phyloP scores from a whole-genome alignment of 345 rosid genomes.

The Linum trigynum region DNA sequence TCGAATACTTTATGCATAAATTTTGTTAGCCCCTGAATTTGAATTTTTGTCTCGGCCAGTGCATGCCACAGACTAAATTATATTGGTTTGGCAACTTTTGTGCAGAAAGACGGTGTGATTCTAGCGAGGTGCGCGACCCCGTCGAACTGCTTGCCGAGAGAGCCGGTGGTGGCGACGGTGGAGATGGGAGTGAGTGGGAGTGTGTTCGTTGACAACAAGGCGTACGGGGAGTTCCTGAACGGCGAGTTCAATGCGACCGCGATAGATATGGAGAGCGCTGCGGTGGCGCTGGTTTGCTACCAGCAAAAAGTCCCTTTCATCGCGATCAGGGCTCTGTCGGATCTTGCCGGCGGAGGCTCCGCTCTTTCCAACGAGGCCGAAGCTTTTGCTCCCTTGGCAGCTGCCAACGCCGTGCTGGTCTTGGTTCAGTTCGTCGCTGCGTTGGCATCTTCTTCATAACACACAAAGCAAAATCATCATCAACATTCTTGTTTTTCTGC shows the following conservation, averaged over 20 bases:
- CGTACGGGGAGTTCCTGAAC: slow-evolving; percentile 43
- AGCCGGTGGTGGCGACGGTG: slow-evolving; percentile 39
- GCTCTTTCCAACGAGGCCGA: slow-evolving; percentile 51
- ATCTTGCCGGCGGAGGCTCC: slow-evolving; percentile 67
- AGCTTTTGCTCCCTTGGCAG: slow-evolving; percentile 38
- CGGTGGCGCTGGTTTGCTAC: slow-evolving; percentile 12
- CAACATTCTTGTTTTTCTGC: no score
- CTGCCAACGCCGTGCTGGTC: slow-evolving; percentile 44
- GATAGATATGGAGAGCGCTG: slow-evolving; percentile 74
- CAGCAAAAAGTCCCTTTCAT: slow-evolving; percentile 51
- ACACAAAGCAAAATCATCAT: no score
- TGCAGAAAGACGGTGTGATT: slow-evolving; percentile 27
- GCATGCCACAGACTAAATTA: not conserved
- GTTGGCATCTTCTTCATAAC: slow-evolving; percentile 12
- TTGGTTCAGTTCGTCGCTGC: slow-evolving; percentile 37
- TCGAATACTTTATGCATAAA: no score
- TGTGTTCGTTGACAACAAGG: slow-evolving; percentile 49
- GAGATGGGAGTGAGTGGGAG: slow-evolving; percentile 47
- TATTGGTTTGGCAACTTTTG: not conserved
- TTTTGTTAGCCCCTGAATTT: no score
- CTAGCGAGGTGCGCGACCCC: slow-evolving; percentile 43
- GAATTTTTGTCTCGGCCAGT: no score
- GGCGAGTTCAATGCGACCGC: slow-evolving; percentile 53
- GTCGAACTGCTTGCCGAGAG: slow-evolving; percentile 47
- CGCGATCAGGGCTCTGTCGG: slow-evolving; percentile 59